A percentile compares a stretch with the other conserved stretches of the same genome.
Conservation (phyloP, 331 rosid genomes). For the Saraca asoca region DNA sequence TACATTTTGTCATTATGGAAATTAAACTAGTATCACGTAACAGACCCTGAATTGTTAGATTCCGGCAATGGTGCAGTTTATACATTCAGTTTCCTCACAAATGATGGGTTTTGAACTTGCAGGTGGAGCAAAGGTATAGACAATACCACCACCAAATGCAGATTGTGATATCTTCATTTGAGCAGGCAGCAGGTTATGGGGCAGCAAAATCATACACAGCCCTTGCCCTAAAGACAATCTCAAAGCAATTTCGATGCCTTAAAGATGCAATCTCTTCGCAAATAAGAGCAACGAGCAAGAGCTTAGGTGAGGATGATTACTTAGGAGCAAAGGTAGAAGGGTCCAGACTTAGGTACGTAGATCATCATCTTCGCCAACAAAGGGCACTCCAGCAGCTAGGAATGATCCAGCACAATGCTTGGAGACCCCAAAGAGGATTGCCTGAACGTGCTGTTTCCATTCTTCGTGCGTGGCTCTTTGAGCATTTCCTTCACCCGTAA, state of each 20-base stretch:
- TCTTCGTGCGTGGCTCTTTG: slow-evolving; percentile 94
- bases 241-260: slow-evolving; percentile 72
- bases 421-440: slow-evolving; percentile 91
- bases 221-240: slow-evolving; percentile 66
- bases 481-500: slow-evolving; percentile 87
- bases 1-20: no score
- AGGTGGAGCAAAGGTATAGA: slow-evolving; percentile 79
- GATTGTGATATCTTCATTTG: slow-evolving; percentile 53
- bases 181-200: slow-evolving; percentile 61
- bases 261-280: slow-evolving; percentile 63
- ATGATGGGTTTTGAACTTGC: neutral
- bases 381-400: slow-evolving; percentile 71
- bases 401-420: slow-evolving; percentile 72
- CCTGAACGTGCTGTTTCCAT: slow-evolving; percentile 84
- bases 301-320: slow-evolving; percentile 71
- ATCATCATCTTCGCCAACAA: slow-evolving; percentile 74
- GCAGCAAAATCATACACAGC: slow-evolving; percentile 71
- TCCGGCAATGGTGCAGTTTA: no score
- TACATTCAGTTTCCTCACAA: neutral
- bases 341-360: slow-evolving; percentile 62
- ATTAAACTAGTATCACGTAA: no score
- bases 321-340: slow-evolving; percentile 70
- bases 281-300: slow-evolving; percentile 55
- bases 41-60: no score
- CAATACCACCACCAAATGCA: slow-evolving; percentile 77